phyloP scores from a whole-genome alignment of 345 rosid species.

The Brassica carinata region DNA sequence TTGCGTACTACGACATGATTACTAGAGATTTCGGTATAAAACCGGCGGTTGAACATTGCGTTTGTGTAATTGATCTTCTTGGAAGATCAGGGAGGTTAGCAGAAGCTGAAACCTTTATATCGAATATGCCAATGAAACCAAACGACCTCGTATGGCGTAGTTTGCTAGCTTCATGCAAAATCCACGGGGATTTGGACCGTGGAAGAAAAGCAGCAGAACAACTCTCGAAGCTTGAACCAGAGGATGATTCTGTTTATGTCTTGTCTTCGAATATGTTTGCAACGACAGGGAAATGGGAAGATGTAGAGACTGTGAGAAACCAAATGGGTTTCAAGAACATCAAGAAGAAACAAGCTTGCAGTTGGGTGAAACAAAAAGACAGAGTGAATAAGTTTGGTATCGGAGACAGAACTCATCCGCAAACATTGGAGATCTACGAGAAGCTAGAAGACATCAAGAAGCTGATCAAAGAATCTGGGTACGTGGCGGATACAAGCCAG shows the following conservation, averaged over 20 bases:
- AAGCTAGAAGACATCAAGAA: constrained; percentile 81
- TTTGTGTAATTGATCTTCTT: constrained; percentile 85
- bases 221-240: constrained; percentile 63
- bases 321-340: constrained; percentile 73
- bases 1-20: constrained; percentile 64
- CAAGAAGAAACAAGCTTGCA: constrained; percentile 85
- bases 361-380: constrained; percentile 86
- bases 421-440: constrained; percentile 51
- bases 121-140: constrained; percentile 69
- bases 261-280: constrained; percentile 82
- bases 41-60: constrained; percentile 70
- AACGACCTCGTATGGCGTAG: constrained; percentile 81
- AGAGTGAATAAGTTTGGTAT: constrained; percentile 65
- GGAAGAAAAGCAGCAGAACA: constrained; percentile 73
- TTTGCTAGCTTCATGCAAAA: constrained; percentile 77
- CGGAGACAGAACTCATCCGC: constrained; percentile 72
- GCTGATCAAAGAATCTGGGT: constrained; percentile 79
- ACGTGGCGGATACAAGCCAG: constrained; percentile 72
- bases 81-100: constrained; percentile 79
- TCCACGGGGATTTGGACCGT: constrained; percentile 67
- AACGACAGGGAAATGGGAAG: constrained; percentile 82
- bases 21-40: constrained; percentile 56
- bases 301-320: constrained; percentile 62
- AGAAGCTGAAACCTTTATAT: constrained; percentile 67
- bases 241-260: constrained; percentile 84